phyloP scores from a whole-genome alignment of 495 filamentous ascomycete species.

The Xeromyces bisporus region DNA sequence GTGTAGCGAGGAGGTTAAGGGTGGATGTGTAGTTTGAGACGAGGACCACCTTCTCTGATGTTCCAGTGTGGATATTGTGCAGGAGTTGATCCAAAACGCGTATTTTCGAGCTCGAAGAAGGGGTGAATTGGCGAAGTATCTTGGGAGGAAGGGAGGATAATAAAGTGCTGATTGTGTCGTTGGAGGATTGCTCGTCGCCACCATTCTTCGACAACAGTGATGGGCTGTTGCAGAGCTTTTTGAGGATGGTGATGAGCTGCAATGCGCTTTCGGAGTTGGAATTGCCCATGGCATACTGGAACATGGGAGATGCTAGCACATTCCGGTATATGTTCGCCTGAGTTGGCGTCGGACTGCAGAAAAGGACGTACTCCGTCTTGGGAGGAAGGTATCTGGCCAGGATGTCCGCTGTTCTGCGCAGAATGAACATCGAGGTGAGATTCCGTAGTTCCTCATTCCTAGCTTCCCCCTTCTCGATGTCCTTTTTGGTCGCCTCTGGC shows the following conservation, averaged over 20 bases:
- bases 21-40: slow-evolving; percentile 75
- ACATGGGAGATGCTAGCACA: slow-evolving; percentile 52
- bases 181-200: slow-evolving; percentile 13
- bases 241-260: slow-evolving; percentile 61
- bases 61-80: slow-evolving; percentile 40
- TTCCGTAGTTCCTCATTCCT: slow-evolving; percentile 49
- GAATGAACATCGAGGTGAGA: slow-evolving; percentile 56
- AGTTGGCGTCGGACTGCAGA: slow-evolving; percentile 53
- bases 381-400: slow-evolving; percentile 55
- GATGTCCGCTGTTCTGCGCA: slow-evolving; percentile 61
- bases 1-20: slow-evolving; percentile 47
- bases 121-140: slow-evolving; percentile 38
- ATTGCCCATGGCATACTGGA: slow-evolving; percentile 46
- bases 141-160: slow-evolving; percentile 40
- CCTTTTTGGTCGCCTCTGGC: slow-evolving; percentile 46
- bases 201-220: slow-evolving; percentile 39
- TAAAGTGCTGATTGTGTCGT: slow-evolving; percentile 29
- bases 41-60: slow-evolving; percentile 59
- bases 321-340: slow-evolving; percentile 53
- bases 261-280: slow-evolving; percentile 50
- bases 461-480: slow-evolving; percentile 58
- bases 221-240: slow-evolving; percentile 72
- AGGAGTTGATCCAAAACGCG: slow-evolving; percentile 55
- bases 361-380: slow-evolving; percentile 64
- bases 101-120: slow-evolving; percentile 50